Evolutionary conservation across 2,329 filamentous ascomycete species (phyloP).

Genomic region (Ambrosiella xylebori): DNA sequence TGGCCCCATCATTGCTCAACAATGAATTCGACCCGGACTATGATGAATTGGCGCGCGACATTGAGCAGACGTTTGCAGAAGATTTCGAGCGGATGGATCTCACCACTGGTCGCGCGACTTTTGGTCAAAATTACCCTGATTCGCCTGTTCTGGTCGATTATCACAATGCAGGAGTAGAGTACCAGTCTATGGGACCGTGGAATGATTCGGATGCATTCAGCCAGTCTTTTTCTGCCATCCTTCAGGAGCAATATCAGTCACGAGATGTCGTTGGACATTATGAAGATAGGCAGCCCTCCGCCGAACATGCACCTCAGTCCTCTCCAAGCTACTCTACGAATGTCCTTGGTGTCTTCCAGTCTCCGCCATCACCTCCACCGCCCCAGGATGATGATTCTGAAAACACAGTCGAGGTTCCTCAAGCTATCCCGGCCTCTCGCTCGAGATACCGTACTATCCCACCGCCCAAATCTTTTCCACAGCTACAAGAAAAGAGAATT

Average conservation of each 20-base stretch:
- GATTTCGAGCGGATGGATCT: not conserved
- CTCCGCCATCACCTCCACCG: not conserved
- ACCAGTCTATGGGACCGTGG: not conserved
- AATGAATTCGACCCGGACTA: slow-evolving; percentile 6
- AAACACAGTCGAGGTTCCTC: not conserved
- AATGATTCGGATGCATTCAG: slow-evolving; percentile 9
- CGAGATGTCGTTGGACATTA: slow-evolving; percentile 5
- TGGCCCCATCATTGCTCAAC: not conserved
- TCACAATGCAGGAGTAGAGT: not conserved
- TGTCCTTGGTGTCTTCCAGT: slow-evolving; percentile 9
- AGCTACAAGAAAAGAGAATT: slow-evolving; percentile 14
- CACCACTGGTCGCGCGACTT: not conserved
- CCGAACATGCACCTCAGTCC: not conserved
- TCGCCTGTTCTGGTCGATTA: slow-evolving; percentile 6
- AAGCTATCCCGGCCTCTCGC: not conserved
- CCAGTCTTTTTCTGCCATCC: slow-evolving; percentile 15
- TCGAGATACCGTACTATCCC: slow-evolving; percentile 6
- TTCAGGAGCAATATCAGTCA: not conserved
- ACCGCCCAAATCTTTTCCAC: slow-evolving; percentile 7
- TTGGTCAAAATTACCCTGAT: slow-evolving; percentile 5
- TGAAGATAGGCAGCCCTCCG: not conserved
- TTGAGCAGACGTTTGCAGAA: slow-evolving; percentile 3
- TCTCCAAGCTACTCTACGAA: not conserved
- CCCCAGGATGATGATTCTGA: not conserved
- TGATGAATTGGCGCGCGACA: slow-evolving; percentile 6